Evolutionary conservation across 2,329 filamentous ascomycete genomes (phyloP), one percentile per base, ranked within the genome.

Genomic region (Lecanicillium sp.): DNA sequence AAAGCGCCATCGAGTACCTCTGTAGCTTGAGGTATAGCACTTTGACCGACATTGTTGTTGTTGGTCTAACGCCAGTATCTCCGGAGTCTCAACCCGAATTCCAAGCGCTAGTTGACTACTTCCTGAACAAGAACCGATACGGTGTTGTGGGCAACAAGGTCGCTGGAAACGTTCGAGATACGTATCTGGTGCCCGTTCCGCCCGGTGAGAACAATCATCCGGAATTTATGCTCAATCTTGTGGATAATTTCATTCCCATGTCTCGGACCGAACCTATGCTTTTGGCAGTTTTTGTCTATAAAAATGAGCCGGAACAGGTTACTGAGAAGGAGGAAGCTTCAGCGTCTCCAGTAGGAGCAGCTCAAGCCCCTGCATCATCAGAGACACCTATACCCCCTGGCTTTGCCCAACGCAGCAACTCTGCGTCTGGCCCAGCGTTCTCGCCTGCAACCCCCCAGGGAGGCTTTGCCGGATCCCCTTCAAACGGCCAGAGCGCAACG

Each of bases 1-100:
- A 83, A 43, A 83, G 83, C 47, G 92, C 90, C 9, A 87, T 88
- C 41, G 86, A 94, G 44, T 98, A 98, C 52, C 78, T 98, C 1
- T 92, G 87, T 54, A 80, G 86, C 36, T 70, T 96, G 44, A 79
- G 87, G 11, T 94, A 85, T 58, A 90, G 83, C 55, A 75, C 76
- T 37, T 80, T 80, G 36, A 89, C 85, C 3, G 92, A 96, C 52
- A 79, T 98, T 5, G 75, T 87, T 1, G 84, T 96, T 16, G 75
- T 94, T 15, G 78, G 79, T 32, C 63, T 96, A 25, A 73, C 73
- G 14, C 75, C 79, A 1, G 74, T 79, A 2, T 77, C 81, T 16
- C 69, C 79, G 4, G 66, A 67, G 1, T 75, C 78, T 2, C 67
- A 69, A 20, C 60, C 69, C 6, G 73, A 78, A 17, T 94, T 94